Base-by-base conservation (phyloP, 192 early-diverging fungal species). In the Thamnidium elegans region DNA sequence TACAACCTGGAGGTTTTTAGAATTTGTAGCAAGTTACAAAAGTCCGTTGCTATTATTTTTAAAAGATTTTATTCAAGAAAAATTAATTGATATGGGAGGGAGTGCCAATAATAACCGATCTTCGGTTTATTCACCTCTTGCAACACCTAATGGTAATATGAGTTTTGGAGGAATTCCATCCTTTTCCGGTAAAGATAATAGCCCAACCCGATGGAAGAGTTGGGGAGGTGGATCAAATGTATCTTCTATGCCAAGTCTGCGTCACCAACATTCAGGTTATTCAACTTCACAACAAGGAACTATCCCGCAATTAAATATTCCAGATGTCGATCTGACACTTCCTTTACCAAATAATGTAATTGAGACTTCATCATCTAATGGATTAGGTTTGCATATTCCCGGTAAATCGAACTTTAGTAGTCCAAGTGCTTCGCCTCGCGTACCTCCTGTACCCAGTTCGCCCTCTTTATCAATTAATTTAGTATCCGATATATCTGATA, bases 1-100 rank as follows among this genome's bases (percentile, higher is more conserved):
- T 55, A 71, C 77, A 1, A 59, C 73, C 1, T 85, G 84, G 84
- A 68, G 77, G 1, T 79, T 85, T 53, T 68, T 83, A 8, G 84
- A 85, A 56, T 79, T 83, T 14, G 64, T 83, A 30, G 59, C 80
- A 9, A 77, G 59, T 30, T 81, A 78, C 30, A 77, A 75, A 23
- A 66, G 73, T 2, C 84, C 84, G 0, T 30, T 85, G n/a, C 61
- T 80, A 50, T 51, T 78, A 19, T 76, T 75, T 65, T 61, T 83
- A 53, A 67, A 70, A 54, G 76, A 77, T 0, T 80, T 77, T 53
- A 63, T 83, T 1, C 53, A 71, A 13, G 74, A 80, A 14, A 73
- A 74, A 21, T 39, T 83, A 11, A 75, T 67, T 20, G 52, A 73
- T 58, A 53, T 70, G 4, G 61, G 69, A 26, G 50, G 56, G 44